These are phyloP conservation scores for Bauhinia variegata DNA, from an alignment of 306 rosid genomes.

Conservation along the genomic window DNA sequence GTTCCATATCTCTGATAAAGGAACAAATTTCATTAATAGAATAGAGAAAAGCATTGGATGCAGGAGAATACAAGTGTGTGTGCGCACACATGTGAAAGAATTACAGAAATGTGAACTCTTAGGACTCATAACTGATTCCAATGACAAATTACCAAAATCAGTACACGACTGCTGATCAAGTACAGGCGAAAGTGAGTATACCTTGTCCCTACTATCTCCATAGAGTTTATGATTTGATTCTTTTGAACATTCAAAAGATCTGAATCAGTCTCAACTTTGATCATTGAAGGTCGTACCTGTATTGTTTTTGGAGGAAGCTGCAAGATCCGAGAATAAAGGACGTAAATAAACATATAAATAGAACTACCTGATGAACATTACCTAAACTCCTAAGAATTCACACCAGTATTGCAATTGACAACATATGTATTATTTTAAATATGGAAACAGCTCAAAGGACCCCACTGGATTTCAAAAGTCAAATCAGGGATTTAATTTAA, in stretches of 20 bases:
- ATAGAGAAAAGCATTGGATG: conserved; percentile 16
- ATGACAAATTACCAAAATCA: conserved; percentile 55
- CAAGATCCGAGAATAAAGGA: conserved; percentile 29
- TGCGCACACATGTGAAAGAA: background rate
- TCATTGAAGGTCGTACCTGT: conserved; percentile 70
- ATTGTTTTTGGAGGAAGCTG: conserved; percentile 75
- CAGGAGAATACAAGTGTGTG: background rate
- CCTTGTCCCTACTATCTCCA: conserved; percentile 83
- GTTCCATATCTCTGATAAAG: background rate
- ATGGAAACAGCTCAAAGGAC: background rate
- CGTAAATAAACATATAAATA: conserved; percentile 5
- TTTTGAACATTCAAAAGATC: conserved; percentile 34
- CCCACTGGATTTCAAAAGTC: background rate
- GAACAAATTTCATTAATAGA: conserved; percentile 1
- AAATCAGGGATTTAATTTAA: background rate
- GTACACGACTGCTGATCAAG: background rate
- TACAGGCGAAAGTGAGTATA: conserved; percentile 23
- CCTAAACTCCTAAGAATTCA: background rate
- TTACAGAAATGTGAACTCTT: background rate
- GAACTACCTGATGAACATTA: background rate
- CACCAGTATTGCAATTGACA: background rate
- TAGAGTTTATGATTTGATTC: conserved; percentile 38
- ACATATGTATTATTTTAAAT: background rate
- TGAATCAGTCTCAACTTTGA: conserved; percentile 59
- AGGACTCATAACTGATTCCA: conserved; percentile 4